Base-by-base conservation (phyloP, 2,329 filamentous ascomycete genomes). In the Stachybotrys echinatus region DNA sequence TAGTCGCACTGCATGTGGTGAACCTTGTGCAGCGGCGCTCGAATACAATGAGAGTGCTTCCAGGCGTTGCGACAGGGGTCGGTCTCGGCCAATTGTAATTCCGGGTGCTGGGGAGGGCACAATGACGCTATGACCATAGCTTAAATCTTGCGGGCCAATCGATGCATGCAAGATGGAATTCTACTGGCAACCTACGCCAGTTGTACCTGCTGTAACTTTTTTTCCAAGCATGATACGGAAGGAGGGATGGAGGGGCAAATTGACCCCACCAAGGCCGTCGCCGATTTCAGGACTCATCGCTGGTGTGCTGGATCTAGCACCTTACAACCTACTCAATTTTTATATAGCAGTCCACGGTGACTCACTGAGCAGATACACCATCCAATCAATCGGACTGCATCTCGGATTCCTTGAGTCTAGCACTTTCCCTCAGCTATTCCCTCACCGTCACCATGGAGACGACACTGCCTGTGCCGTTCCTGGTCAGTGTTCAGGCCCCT, bases 381-480 rank as follows among this genome's bases (percentile, higher is more conserved):
- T n/a, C n/a, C n/a, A n/a, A n/a, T n/a, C n/a, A n/a, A n/a, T n/a
- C n/a, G n/a, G n/a, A n/a, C n/a, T n/a, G n/a, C n/a, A n/a, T n/a
- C n/a, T n/a, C n/a, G n/a, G n/a, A n/a, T n/a, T n/a, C n/a, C n/a
- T n/a, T n/a, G n/a, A n/a, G n/a, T n/a, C n/a, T n/a, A n/a, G n/a
- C n/a, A n/a, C n/a, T n/a, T n/a, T n/a, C n/a, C n/a, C n/a, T n/a
- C n/a, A n/a, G n/a, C n/a, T n/a, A n/a, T n/a, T n/a, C 38, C 42
- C 48, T 47, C 44, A 31, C 37, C 18, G 53, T 52, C 63, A 63
- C 52, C 54, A 86, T 86, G 83, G 83, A 86, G 66, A 82, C 81
- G 23, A 83, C 77, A 52, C 73, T 85, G 20, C 80, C 83, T 10
- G 69, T 86, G 48, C 83, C 83, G 21, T 85, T 86, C 61, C 71